Evolutionary conservation across 441 rosid species (phyloP).

Genomic region (Raphanus hybrid): DNA sequence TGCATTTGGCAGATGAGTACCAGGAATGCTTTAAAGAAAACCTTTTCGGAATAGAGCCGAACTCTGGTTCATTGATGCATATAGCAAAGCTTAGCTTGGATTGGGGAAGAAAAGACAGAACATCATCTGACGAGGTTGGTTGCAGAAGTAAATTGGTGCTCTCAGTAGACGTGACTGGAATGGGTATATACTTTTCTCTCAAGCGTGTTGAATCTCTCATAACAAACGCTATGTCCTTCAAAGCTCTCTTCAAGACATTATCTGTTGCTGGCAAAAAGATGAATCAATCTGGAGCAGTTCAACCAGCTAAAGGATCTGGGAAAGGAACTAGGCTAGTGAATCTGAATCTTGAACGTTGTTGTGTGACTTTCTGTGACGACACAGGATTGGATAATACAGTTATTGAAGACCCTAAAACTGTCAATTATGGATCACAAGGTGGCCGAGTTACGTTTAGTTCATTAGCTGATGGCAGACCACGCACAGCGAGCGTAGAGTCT

Average conservation of each 20-base stretch:
- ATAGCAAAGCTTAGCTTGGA: constrained; percentile 91
- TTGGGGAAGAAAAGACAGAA: constrained; percentile 86
- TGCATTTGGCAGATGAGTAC: constrained; percentile 94
- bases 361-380: constrained; percentile 73
- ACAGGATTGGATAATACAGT: constrained; percentile 69
- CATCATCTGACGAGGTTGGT: constrained; percentile 65
- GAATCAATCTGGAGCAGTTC: constrained; percentile 55
- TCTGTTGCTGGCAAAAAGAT: constrained; percentile 65
- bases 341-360: constrained; percentile 85
- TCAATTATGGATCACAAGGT: constrained; percentile 99
- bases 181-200: constrained; percentile 76
- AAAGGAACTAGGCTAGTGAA: constrained; percentile 83
- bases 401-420: constrained; percentile 92
- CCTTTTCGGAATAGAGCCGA: constrained; percentile 87
- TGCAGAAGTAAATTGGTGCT: constrained; percentile 75
- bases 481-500: constrained; percentile 74
- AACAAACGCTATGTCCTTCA: constrained; percentile 75
- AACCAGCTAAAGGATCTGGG: constrained; percentile 71
- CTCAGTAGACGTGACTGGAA: constrained; percentile 85
- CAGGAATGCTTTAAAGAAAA: constrained; percentile 86
- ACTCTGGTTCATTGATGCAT: constrained; percentile 91
- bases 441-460: constrained; percentile 71
- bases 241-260: constrained; percentile 69
- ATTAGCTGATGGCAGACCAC: constrained; percentile 83
- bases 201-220: constrained; percentile 84